Evolutionary conservation across 208 protist genomes (phyloP).

Genomic region (Trypanosoma cruzi): DNA sequence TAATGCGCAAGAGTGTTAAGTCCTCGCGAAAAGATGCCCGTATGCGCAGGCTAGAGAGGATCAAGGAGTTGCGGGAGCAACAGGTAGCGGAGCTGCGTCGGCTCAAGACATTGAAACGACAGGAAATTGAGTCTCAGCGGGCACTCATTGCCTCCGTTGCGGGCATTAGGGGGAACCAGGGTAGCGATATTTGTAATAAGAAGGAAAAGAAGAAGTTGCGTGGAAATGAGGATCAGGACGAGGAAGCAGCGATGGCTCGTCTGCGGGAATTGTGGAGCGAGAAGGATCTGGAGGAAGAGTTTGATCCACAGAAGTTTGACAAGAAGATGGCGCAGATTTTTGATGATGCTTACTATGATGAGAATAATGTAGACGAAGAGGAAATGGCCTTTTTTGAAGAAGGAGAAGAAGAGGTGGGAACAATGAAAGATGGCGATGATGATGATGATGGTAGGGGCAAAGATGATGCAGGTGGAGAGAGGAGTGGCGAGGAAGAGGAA

Average conservation of each 20-base stretch:
- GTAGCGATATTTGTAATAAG: slow-evolving; percentile 22
- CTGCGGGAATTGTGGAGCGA: slow-evolving; percentile 76
- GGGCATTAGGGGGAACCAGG: slow-evolving; percentile 35
- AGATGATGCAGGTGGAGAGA: slow-evolving; percentile 6
- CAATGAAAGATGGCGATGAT: slow-evolving; percentile 23
- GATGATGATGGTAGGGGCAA: slow-evolving; percentile 16
- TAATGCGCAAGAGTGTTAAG: slow-evolving; percentile 56
- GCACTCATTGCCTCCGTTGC: slow-evolving; percentile 83
- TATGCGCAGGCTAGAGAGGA: slow-evolving; percentile 69
- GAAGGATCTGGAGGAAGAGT: slow-evolving; percentile 83
- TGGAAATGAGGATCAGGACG: slow-evolving; percentile 32
- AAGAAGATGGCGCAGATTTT: slow-evolving; percentile 89
- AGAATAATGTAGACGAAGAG: slow-evolving; percentile 83
- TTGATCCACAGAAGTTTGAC: slow-evolving; percentile 87
- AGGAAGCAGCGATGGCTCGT: slow-evolving; percentile 53
- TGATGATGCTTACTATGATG: slow-evolving; percentile 87
- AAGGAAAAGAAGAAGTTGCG: not conserved
- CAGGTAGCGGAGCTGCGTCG: slow-evolving; percentile 89
- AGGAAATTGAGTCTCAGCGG: slow-evolving; percentile 87
- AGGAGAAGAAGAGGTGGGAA: slow-evolving; percentile 39
- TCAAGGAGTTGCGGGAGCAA: slow-evolving; percentile 61
- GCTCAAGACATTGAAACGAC: slow-evolving; percentile 89
- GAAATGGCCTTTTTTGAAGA: slow-evolving; percentile 89
- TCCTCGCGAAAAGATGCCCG: slow-evolving; percentile 82
- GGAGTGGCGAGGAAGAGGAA: slow-evolving; percentile 25